phyloP scores from a whole-genome alignment of 2,329 filamentous ascomycete species.

The Pseudopithomyces chartarum region DNA sequence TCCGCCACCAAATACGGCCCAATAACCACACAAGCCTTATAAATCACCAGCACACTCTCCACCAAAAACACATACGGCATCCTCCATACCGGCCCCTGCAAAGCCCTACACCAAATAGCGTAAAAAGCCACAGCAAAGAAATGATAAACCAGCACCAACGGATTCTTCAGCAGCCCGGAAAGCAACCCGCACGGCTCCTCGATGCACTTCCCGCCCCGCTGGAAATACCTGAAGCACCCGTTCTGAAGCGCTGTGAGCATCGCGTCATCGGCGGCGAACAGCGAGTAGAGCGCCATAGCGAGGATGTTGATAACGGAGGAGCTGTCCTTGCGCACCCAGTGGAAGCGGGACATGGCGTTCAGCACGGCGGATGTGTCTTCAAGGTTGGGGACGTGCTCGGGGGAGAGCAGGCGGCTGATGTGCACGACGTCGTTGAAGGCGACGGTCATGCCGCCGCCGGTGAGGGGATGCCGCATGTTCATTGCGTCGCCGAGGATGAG shows the following conservation, averaged over 20 bases:
- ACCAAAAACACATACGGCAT: constrained; percentile 61
- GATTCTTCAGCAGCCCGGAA: constrained; percentile 78
- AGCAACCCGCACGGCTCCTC: constrained; percentile 82
- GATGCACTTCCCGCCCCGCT: constrained; percentile 71
- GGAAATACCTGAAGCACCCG: constrained; percentile 94
- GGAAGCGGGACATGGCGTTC: constrained; percentile 73
- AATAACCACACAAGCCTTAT: constrained; percentile 81
- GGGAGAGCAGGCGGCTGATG: constrained; percentile 74
- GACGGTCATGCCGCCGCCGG: constrained; percentile 97
- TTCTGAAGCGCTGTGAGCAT: constrained; percentile 75
- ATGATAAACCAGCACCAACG: constrained; percentile 81
- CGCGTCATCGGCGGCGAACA: constrained; percentile 78
- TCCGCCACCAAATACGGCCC: constrained; percentile 80
- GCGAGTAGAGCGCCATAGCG: constrained; percentile 88
- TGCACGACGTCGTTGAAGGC: constrained; percentile 90
- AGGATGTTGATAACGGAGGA: constrained; percentile 95
- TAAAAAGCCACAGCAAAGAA: constrained; percentile 94
- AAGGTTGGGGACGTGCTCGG: constrained; percentile 70
- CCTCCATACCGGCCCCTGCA: constrained; percentile 49
- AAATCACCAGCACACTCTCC: constrained; percentile 72
- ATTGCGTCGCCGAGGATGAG: constrained; percentile 90
- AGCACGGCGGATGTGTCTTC: constrained; percentile 69
- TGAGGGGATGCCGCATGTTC: constrained; percentile 99
- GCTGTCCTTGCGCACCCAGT: constrained; percentile 83
- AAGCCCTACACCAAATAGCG: constrained; percentile 74